A percentile compares a stretch with the other conserved stretches of the same genome.
Conservation (phyloP, 306 rosid genomes). For the Fragaria ananassa region DNA sequence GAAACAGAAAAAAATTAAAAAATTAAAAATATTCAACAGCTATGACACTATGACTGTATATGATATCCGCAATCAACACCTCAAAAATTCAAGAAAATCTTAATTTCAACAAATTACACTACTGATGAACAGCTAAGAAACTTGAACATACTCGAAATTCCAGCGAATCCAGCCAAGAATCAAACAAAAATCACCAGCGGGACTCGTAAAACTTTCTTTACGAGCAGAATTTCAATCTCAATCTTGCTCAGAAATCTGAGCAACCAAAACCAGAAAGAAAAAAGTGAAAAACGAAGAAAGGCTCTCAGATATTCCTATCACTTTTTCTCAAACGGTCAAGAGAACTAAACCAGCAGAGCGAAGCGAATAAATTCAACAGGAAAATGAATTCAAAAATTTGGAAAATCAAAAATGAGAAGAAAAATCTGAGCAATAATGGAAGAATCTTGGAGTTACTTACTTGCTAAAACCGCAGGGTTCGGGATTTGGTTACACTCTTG, state of each 20-base stretch:
- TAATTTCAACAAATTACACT: neutral
- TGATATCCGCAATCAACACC: neutral
- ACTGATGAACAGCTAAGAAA: neutral
- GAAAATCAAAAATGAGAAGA: neutral
- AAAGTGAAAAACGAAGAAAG: conserved; percentile 18
- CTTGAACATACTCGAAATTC: neutral
- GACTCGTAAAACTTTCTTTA: too few relatives aligned
- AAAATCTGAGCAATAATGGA: conserved; percentile 5
- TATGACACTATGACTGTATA: neutral
- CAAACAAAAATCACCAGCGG: too few relatives aligned
- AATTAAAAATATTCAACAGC: neutral
- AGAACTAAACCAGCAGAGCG: neutral
- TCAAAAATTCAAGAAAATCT: neutral
- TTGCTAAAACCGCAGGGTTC: conserved; percentile 29
- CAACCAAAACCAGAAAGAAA: conserved; percentile 19
- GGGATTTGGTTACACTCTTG: neutral
- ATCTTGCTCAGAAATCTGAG: conserved; percentile 25
- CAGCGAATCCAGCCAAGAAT: neutral
- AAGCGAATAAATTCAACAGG: neutral
- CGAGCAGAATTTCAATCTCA: neutral
- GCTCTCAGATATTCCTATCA: conserved; percentile 22
- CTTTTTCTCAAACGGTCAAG: conserved; percentile 39
- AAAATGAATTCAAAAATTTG: conserved; percentile 12
- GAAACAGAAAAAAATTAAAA: neutral
- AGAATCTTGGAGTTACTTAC: conserved; percentile 24